Percentiles rank a stretch among this genome's conserved stretches.
phyloP scores from a whole-genome alignment of 352 stramenopile genomes.

The Phytophthora sp. region DNA sequence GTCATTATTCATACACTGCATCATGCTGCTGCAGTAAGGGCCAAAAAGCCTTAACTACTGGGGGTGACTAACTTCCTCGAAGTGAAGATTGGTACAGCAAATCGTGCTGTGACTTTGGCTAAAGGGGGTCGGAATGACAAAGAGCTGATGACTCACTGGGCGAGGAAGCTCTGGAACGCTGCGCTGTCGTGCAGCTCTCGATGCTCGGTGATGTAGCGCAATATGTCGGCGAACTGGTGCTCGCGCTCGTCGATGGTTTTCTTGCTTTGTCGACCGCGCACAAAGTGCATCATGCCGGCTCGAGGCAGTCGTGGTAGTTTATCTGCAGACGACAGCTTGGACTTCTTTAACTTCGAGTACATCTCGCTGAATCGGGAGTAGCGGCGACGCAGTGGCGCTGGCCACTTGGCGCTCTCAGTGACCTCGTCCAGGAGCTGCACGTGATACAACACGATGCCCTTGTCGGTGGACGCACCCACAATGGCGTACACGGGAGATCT shows the following conservation, averaged over 20 bases:
- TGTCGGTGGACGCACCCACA: constrained; percentile 35
- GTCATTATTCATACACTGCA: constrained; percentile 27
- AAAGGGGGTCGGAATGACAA: background rate
- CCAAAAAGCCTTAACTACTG: constrained; percentile 8
- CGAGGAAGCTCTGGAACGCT: constrained; percentile 57
- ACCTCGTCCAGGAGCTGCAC: constrained; percentile 44
- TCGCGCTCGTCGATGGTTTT: constrained; percentile 54
- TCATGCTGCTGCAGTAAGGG: background rate
- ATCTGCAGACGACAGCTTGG: constrained; percentile 34
- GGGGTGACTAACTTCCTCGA: constrained; percentile 19
- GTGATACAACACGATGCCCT: constrained; percentile 50
- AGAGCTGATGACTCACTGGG: constrained; percentile 19
- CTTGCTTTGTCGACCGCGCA: constrained; percentile 55
- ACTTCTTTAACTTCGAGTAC: constrained; percentile 47
- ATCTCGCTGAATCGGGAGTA: constrained; percentile 68
- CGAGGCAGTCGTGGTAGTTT: constrained; percentile 47
- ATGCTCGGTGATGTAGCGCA: constrained; percentile 55
- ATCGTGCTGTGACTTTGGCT: constrained; percentile 24
- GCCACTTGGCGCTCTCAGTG: constrained; percentile 36
- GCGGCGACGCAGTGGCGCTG: constrained; percentile 39
- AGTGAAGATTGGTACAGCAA: constrained; percentile 23
- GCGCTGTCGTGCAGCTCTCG: constrained; percentile 44
- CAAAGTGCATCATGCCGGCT: constrained; percentile 49
- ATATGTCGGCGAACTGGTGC: constrained; percentile 49
- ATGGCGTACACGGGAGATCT: constrained; percentile 36